These are phyloP conservation scores for Diospyros lotus DNA, from an alignment of 148 eudicot species.

Conservation along the genomic window DNA sequence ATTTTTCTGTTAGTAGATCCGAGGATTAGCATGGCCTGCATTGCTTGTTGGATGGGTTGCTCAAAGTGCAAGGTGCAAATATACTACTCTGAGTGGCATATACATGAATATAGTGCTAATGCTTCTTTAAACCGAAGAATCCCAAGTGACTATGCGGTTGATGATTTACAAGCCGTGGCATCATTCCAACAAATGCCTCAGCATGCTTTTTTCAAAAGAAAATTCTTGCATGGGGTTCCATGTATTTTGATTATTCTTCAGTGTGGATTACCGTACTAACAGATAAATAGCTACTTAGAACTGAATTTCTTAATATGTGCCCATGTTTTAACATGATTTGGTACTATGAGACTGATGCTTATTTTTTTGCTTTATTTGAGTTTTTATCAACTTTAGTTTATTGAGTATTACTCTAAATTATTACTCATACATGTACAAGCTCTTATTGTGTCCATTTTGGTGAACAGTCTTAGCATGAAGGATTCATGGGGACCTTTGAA, in stretches of 20 bases:
- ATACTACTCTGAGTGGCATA: not conserved
- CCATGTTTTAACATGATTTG: not conserved
- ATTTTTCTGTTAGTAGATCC: slow-evolving; percentile 47
- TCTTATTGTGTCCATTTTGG: slow-evolving; percentile 10
- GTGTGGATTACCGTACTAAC: not conserved
- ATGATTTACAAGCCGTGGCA: not conserved
- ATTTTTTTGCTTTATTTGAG: not conserved
- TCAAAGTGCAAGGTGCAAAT: slow-evolving; percentile 89
- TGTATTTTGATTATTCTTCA: not conserved
- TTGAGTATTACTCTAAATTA: not conserved
- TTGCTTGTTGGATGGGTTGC: slow-evolving; percentile 96
- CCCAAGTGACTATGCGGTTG: not conserved
- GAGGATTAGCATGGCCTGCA: slow-evolving; percentile 99
- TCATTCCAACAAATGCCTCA: not conserved
- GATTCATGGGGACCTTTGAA: slow-evolving; percentile 98
- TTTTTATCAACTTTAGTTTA: not conserved
- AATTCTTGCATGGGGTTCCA: not conserved
- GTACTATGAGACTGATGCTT: not conserved
- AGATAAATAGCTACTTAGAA: not conserved
- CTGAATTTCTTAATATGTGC: not conserved
- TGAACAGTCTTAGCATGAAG: slow-evolving; percentile 90
- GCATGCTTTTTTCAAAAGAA: not conserved
- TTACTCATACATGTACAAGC: not conserved
- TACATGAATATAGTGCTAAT: not conserved
- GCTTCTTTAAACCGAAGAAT: not conserved